Evolutionary conservation across 768 basidiomycete genomes (phyloP).

Genomic region (Amanita inopinata): DNA sequence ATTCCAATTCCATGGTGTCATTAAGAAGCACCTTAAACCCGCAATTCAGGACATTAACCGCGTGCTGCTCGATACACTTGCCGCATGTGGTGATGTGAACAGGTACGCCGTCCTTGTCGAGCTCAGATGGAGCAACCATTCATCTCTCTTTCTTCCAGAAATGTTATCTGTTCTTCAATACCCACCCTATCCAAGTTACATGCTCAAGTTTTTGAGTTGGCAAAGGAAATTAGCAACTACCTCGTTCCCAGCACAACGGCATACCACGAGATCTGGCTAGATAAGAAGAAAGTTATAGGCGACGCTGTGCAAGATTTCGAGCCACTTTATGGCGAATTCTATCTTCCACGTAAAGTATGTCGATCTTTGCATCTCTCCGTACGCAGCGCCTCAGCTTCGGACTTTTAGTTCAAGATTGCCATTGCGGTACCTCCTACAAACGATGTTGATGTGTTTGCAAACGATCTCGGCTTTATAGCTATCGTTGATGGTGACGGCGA

Average conservation of each 20-base stretch:
- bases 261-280: conserved; percentile 88
- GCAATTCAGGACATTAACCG: conserved; percentile 96
- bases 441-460: conserved; percentile 91
- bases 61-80: conserved; percentile 85
- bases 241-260: conserved; percentile 69
- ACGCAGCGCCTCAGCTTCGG: conserved; percentile 7
- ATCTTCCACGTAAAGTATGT: conserved; percentile 86
- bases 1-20: conserved; percentile 99
- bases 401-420: conserved; percentile 84
- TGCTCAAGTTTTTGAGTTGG: conserved; percentile 71
- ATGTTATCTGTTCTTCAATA: conserved; percentile 86
- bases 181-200: conserved; percentile 87
- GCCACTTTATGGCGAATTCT: conserved; percentile 96
- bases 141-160: conserved; percentile 35
- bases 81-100: conserved; percentile 98
- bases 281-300: conserved; percentile 93
- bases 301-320: conserved; percentile 92
- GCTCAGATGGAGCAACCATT: background rate
- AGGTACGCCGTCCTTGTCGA: conserved; percentile 35
- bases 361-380: background rate
- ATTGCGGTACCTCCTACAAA: conserved; percentile 95
- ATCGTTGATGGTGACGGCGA: conserved; percentile 70
- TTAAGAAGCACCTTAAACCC: conserved; percentile 92
- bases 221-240: conserved; percentile 74
- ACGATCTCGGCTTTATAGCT: conserved; percentile 95